Evolutionary conservation across 805 yeast genomes (phyloP).

Genomic region (Yamadazyma takamatsuzukensis): DNA sequence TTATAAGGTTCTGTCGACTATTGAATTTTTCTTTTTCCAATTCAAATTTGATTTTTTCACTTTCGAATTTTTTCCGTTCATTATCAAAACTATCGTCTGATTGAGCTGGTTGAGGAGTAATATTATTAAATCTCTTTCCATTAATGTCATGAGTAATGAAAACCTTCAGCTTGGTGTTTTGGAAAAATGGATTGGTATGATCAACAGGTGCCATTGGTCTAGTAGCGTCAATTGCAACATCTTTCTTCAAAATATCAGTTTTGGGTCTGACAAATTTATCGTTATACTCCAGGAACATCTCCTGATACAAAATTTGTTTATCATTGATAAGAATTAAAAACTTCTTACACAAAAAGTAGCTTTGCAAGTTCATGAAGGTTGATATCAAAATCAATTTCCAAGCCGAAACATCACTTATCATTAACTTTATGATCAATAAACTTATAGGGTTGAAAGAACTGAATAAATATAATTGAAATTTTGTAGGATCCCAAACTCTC

Average conservation of each 20-base stretch:
- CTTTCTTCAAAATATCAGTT: conserved; percentile 48
- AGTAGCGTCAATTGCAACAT: conserved; percentile 61
- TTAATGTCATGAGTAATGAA: conserved; percentile 51
- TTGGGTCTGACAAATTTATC: conserved; percentile 60
- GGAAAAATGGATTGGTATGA: conserved; percentile 24
- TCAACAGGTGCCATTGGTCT: conserved; percentile 6
- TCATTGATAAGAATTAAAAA: conserved; percentile 52
- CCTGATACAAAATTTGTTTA: conserved; percentile 56
- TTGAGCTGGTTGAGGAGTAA: too few species aligned
- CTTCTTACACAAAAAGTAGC: conserved; percentile 37
- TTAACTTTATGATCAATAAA: conserved; percentile 38
- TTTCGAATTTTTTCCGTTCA: conserved; percentile 12
- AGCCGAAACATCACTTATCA: conserved; percentile 14
- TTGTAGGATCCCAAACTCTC: conserved; percentile 65
- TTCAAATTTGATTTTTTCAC: conserved; percentile 12
- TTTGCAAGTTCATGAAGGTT: conserved; percentile 22
- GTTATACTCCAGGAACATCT: conserved; percentile 60
- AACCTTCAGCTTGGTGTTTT: conserved; percentile 32
- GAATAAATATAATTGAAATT: conserved; percentile 49
- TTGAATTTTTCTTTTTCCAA: conserved; percentile 12
- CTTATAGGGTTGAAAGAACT: conserved; percentile 60
- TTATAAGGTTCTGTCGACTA: conserved; percentile 6
- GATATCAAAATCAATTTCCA: conserved; percentile 29
- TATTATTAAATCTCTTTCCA: conserved; percentile 26
- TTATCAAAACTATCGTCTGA: conserved; percentile 8